Percentiles rank a stretch among this genome's conserved stretches.
phyloP scores from a whole-genome alignment of 2,329 filamentous ascomycete genomes.

The Pyrenophora graminea region DNA sequence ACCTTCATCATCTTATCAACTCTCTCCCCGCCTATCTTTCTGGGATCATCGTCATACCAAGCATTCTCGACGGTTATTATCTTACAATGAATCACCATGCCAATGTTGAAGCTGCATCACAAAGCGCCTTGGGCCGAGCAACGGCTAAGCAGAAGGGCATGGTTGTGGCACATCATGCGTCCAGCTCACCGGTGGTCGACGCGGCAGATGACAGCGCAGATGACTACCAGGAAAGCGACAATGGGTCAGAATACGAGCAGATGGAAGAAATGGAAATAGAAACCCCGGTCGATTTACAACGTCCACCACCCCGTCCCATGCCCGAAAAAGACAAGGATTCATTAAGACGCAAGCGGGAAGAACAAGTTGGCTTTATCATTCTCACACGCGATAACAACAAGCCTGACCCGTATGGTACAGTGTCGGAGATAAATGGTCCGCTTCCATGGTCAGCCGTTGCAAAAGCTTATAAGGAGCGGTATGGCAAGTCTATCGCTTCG shows the following conservation, averaged over 20 bases:
- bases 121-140: not conserved
- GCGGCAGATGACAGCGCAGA: not conserved
- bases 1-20: too few relatives aligned
- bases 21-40: too few relatives aligned
- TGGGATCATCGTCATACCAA: not conserved
- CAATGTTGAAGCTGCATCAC: not conserved
- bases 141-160: not conserved
- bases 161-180: not conserved
- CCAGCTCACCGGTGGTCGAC: not conserved
- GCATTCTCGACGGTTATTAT: not conserved
- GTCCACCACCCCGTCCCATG: not conserved
- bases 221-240: not conserved
- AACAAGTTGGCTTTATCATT: conserved; percentile 19
- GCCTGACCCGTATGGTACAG: conserved; percentile 10
- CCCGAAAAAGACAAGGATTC: not conserved
- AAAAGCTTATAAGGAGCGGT: conserved; percentile 13
- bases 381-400: conserved; percentile 18
- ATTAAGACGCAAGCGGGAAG: not conserved
- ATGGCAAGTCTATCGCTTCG: conserved; percentile 1
- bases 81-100: not conserved
- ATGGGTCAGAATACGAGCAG: not conserved
- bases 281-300: not conserved
- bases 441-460: conserved; percentile 11
- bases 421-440: conserved; percentile 13
- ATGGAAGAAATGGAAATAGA: too few relatives aligned